Evolutionary conservation across 139 green algal genomes (phyloP).

Genomic region (Chlamydomonas urium): DNA sequence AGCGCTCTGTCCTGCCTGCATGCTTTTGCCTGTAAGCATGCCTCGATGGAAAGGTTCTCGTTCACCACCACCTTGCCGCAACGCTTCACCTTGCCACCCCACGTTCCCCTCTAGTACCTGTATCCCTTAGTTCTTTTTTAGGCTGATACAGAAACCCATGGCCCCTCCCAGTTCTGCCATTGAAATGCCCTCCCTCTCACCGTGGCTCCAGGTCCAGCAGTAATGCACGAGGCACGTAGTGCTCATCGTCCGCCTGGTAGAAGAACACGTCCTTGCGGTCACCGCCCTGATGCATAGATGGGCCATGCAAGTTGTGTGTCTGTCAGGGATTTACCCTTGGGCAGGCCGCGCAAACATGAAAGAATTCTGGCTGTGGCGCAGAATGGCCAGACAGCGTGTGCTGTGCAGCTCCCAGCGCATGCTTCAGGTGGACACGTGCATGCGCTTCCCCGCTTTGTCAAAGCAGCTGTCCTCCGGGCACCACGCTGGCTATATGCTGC

Average conservation of each 20-base stretch:
- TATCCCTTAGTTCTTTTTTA: too few species aligned
- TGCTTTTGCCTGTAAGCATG: too few species aligned
- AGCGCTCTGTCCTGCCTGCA: too few species aligned
- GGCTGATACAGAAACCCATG: background rate
- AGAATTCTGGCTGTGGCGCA: background rate
- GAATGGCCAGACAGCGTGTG: background rate
- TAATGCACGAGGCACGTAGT: conserved; percentile 93
- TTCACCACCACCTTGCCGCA: too few species aligned
- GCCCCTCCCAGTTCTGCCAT: background rate
- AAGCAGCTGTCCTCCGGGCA: too few species aligned
- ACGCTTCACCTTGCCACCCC: too few species aligned
- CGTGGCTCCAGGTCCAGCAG: conserved; percentile 95
- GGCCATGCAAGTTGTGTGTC: background rate
- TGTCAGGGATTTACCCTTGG: too few species aligned
- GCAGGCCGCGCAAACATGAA: background rate
- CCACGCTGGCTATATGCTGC: too few species aligned
- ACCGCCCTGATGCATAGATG: conserved; percentile 37
- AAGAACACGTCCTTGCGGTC: conserved; percentile 99
- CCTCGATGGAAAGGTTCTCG: too few species aligned
- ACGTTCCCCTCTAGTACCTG: too few species aligned
- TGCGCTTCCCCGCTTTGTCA: background rate
- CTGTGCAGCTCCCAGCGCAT: background rate
- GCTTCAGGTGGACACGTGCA: background rate
- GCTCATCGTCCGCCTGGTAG: conserved; percentile 99
- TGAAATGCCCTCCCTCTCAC: background rate